Evolutionary conservation across 768 basidiomycete species (phyloP).

Genomic region (Glaciozyma antarctica): DNA sequence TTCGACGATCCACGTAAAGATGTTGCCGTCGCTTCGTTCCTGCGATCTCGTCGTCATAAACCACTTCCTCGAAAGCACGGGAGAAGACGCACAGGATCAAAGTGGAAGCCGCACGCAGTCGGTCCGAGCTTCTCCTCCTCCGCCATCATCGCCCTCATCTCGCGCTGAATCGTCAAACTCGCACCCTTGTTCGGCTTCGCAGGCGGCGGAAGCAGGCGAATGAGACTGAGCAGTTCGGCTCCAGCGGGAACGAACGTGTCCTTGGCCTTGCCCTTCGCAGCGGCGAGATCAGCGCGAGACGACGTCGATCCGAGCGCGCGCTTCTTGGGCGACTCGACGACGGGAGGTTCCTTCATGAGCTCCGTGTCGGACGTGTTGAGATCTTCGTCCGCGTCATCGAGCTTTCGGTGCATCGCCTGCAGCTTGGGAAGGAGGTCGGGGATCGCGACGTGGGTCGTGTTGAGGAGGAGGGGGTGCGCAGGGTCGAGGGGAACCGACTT

Average conservation of each 20-base stretch:
- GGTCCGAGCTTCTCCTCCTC: conserved; percentile 50
- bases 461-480: conserved; percentile 44
- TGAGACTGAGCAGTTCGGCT: conserved; percentile 37
- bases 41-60: not conserved
- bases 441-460: conserved; percentile 43
- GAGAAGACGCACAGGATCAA: conserved; percentile 45
- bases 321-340: conserved; percentile 3
- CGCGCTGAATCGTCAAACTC: conserved; percentile 52
- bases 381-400: conserved; percentile 15
- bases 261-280: conserved; percentile 44
- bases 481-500: conserved; percentile 44
- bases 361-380: conserved; percentile 24
- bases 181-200: conserved; percentile 50
- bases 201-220: conserved; percentile 54
- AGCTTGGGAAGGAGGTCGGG: conserved; percentile 55
- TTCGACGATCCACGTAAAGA: conserved; percentile 49
- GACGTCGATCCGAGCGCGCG: not conserved
- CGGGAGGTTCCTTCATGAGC: conserved; percentile 16
- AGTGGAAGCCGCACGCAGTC: conserved; percentile 60
- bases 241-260: conserved; percentile 47
- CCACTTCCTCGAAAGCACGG: not conserved
- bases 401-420: conserved; percentile 42
- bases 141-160: conserved; percentile 54
- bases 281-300: not conserved
- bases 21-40: conserved; percentile 24